Conservation (phyloP, 2,329 filamentous ascomycete genomes). For the Aureobasidium sp. region DNA sequence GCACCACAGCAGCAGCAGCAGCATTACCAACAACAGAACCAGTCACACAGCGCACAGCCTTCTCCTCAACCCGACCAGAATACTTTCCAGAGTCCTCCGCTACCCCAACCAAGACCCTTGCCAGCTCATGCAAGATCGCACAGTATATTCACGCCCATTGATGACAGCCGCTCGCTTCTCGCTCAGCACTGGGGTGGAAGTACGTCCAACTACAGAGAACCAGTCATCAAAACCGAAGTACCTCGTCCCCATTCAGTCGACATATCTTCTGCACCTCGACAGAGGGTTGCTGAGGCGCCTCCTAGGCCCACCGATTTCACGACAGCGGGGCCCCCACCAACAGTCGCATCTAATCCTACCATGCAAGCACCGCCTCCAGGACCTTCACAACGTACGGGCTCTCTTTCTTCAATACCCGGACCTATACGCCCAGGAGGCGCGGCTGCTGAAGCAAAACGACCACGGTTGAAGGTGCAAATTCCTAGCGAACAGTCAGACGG, state of each 20-base stretch:
- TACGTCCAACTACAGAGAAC: slow-evolving; percentile 43
- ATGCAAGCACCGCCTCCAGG: slow-evolving; percentile 25
- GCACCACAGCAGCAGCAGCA: slow-evolving; percentile 48
- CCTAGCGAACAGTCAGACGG: slow-evolving; percentile 81
- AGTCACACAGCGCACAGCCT: slow-evolving; percentile 41
- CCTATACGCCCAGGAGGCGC: slow-evolving; percentile 71
- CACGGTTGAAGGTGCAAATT: slow-evolving; percentile 86
- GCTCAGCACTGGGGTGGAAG: slow-evolving; percentile 64
- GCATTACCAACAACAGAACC: slow-evolving; percentile 29
- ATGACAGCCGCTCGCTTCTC: slow-evolving; percentile 80
- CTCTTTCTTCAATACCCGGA: slow-evolving; percentile 57
- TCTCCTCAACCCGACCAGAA: slow-evolving; percentile 45
- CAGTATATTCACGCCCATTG: slow-evolving; percentile 96
- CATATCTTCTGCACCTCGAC: slow-evolving; percentile 46
- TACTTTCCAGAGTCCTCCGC: slow-evolving; percentile 44
- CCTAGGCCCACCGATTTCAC: slow-evolving; percentile 19
- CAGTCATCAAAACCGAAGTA: slow-evolving; percentile 33
- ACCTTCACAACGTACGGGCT: slow-evolving; percentile 42
- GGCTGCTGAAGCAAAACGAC: slow-evolving; percentile 59
- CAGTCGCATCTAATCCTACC: neutral
- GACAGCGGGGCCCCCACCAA: neutral
- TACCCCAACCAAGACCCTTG: slow-evolving; percentile 56
- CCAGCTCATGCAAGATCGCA: slow-evolving; percentile 57
- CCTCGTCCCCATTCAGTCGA: slow-evolving; percentile 58
- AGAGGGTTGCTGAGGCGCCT: slow-evolving; percentile 36